Conservation (phyloP, 2,329 filamentous ascomycete genomes). For the Annulohypoxylon truncatum region DNA sequence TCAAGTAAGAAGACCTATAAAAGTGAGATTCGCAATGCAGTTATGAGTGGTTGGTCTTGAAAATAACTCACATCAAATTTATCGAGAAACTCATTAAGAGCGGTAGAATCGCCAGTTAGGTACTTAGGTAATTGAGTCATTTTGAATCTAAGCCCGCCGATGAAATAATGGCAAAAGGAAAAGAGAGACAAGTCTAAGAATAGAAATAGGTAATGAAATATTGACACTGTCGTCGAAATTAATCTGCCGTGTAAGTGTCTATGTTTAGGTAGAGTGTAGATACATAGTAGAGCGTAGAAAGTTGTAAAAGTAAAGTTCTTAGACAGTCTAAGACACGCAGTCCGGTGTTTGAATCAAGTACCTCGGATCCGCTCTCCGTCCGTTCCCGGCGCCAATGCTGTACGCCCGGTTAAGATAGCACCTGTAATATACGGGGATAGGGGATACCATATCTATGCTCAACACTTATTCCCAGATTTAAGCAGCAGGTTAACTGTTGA, state of each 20-base stretch:
- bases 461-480: neutral
- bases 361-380: constrained; percentile 2
- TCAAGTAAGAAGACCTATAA: constrained; percentile 89
- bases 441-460: neutral
- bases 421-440: neutral
- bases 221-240: constrained; percentile 6
- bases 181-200: neutral
- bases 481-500: neutral
- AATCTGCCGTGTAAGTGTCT: neutral
- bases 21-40: constrained; percentile 31
- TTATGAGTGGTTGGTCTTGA: constrained; percentile 1
- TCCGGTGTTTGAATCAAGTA: constrained; percentile 12
- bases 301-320: constrained; percentile 22
- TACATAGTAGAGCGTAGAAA: neutral
- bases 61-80: constrained; percentile 84
- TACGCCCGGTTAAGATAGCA: neutral
- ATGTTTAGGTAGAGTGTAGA: neutral
- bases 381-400: constrained; percentile 16
- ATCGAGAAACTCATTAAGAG: constrained; percentile 85
- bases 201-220: neutral
- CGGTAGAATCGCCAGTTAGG: constrained; percentile 81
- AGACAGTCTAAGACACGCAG: constrained; percentile 2
- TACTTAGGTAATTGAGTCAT: constrained; percentile 65
- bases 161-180: neutral
- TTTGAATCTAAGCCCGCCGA: neutral